Base-by-base conservation (phyloP, 1,139 yeast species). In the Hansenula anomala region DNA sequence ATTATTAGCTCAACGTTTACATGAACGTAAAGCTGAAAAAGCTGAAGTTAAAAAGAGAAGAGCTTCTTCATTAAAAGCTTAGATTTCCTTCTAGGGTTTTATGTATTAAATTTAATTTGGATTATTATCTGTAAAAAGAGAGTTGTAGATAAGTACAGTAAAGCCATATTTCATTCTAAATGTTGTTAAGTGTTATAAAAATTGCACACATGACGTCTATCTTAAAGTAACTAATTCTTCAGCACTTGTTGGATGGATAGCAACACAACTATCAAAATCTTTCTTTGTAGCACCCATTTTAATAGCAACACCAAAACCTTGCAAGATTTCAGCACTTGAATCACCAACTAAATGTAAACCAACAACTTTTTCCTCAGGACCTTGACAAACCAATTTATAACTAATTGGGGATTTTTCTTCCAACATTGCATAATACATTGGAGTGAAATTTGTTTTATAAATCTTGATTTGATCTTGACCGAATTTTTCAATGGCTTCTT, bases 11-110 rank as follows among this genome's bases (percentile, higher is more conserved):
- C 78, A 89, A 80, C 94, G 97, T 77, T 86, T 90, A 72, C 86
- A 88, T 73, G 97, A 90, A 76, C 85, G 92, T 80, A 90, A 90
- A 81, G 94, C 95, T 71, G 95, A 87, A 76, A 87, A 78, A 78
- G 96, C 96, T 75, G 96, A 88, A 78, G 80, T 85, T 74, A 87
- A 83, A 79, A 89, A 89, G 95, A 88, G 96, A 87, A 90, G 98
- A 85, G 97, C 97, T 71, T 92, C 97, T 66, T 90, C 97, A 63
- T 82, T 90, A 72, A 85, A 84, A 78, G 87, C 88, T 78, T 78
- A 77, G 9, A 20, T 20, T 20, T 20, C 6, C 6, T 20, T 20
- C 9, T 20, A 71, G 49, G 25, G 10, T 17, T 28, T 27, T 20
- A n/a, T n/a, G n/a, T n/a, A n/a, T n/a, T n/a, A n/a, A n/a, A n/a